Evolutionary conservation across 2,329 filamentous ascomycete genomes (phyloP).

Genomic region (Apiospora malaysiana): DNA sequence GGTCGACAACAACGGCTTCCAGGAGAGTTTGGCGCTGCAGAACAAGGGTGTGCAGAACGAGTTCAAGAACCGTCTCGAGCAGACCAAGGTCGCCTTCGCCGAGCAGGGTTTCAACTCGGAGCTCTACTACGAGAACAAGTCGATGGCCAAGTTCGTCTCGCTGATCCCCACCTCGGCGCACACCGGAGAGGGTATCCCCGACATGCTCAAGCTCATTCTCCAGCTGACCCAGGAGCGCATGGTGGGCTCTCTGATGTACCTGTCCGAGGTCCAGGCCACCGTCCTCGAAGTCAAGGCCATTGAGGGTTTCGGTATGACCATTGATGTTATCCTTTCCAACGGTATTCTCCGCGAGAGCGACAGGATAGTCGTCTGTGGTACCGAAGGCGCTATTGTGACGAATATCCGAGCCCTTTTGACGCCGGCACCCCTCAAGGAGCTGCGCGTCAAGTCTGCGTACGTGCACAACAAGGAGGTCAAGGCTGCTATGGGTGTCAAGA

Average conservation of each 20-base stretch:
- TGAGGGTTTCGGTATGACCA: slow-evolving; percentile 97
- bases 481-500: slow-evolving; percentile 98
- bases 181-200: slow-evolving; percentile 98
- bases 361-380: slow-evolving; percentile 91
- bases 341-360: slow-evolving; percentile 94
- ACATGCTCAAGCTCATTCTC: slow-evolving; percentile 95
- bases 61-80: slow-evolving; percentile 86
- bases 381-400: slow-evolving; percentile 93
- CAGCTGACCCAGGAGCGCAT: slow-evolving; percentile 96
- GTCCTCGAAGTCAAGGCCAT: slow-evolving; percentile 99
- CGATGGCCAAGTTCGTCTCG: slow-evolving; percentile 93
- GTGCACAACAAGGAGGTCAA: slow-evolving; percentile 99
- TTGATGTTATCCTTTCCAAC: slow-evolving; percentile 95
- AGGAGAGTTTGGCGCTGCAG: slow-evolving; percentile 87
- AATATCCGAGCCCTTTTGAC: slow-evolving; percentile 95
- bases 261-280: slow-evolving; percentile 96
- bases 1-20: slow-evolving; percentile 98
- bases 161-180: slow-evolving; percentile 95
- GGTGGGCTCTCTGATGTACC: slow-evolving; percentile 96
- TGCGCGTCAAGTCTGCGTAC: slow-evolving; percentile 94
- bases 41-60: slow-evolving; percentile 93
- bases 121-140: slow-evolving; percentile 97
- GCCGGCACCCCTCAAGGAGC: slow-evolving; percentile 88
- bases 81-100: slow-evolving; percentile 91
- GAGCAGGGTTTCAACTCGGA: slow-evolving; percentile 99